Evolutionary conservation across 148 eudicot species (phyloP), one percentile per base, ranked within the genome.

Genomic region (Camellia lanceoleosa): DNA sequence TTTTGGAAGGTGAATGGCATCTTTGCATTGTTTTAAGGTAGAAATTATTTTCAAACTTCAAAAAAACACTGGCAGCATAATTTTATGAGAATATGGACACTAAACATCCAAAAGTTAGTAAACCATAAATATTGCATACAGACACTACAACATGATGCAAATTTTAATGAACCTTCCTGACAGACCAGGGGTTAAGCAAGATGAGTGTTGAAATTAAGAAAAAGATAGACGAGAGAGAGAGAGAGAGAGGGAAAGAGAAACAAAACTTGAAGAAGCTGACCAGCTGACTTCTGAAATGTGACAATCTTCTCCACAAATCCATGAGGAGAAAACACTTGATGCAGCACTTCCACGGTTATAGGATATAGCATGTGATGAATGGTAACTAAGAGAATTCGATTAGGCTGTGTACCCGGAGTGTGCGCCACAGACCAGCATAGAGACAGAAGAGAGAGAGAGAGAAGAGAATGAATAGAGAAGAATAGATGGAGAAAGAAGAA

Each of bases 261-360:
- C 80, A 87, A 92, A 87, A 91, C 86, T 86, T 83, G 90, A 82
- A 87, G 88, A 88, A 84, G 90, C 92, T 91, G 95, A 91, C 95
- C 95, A 77, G 95, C 95, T 78, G 92, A 89, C 87, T 91, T 91
- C 88, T 91, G 95, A 84, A 91, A 91, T 23, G 92, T 91, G 87
- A 91, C 95, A 84, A 91, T 84, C 91, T 91, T 91, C 90, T 91
- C 92, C 79, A 91, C 95, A 80, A 82, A 84, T 86, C 95, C 95
- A 84, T 88, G 92, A 87, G 95, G 89, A 88, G 95, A 91, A 86
- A 91, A 88, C 20, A 91, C 95, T 91, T 91, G 95, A 87, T 91
- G 95, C 89, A 91, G 90, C 90, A 91, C 92, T 88, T 91, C 95
- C 89, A 91, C 95, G 55, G 91, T 90, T 77, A 91, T 91, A 79